Evolutionary conservation across 768 basidiomycete species (phyloP).

Genomic region (Pulveroboletus frians): DNA sequence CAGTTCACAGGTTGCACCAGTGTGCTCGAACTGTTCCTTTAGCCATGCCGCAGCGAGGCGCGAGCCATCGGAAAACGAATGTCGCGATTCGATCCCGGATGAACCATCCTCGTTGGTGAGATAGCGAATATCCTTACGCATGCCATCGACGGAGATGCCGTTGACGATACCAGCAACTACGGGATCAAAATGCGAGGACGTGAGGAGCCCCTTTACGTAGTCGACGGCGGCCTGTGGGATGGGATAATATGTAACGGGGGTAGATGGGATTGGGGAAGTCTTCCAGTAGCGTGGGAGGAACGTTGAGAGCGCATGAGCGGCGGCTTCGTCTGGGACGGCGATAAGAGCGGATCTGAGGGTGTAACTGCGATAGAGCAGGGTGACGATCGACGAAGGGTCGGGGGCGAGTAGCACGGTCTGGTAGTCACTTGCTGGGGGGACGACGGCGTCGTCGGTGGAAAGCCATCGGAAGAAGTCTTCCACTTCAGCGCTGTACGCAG

Average conservation of each 20-base stretch:
- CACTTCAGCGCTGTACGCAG: constrained; percentile 32
- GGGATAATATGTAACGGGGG: constrained; percentile 45
- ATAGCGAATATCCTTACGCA: constrained; percentile 69
- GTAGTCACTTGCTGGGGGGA: constrained; percentile 4
- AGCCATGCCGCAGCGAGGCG: constrained; percentile 35
- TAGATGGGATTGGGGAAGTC: constrained; percentile 52
- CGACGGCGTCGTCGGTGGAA: constrained; percentile 17
- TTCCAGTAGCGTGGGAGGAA: constrained; percentile 73
- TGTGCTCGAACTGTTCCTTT: constrained; percentile 62
- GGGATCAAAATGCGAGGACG: constrained; percentile 61
- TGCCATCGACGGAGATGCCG: constrained; percentile 59
- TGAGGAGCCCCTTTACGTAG: constrained; percentile 54
- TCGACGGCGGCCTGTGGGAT: constrained; percentile 53
- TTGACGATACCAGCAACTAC: constrained; percentile 62
- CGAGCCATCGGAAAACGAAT: constrained; percentile 72
- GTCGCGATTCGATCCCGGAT: constrained; percentile 72
- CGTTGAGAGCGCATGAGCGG: constrained; percentile 48
- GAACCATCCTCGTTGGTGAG: constrained; percentile 79
- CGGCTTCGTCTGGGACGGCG: constrained; percentile 36
- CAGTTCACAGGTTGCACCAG: constrained; percentile 71
- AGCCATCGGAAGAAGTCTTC: constrained; percentile 33
- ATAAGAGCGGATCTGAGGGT: constrained; percentile 42
- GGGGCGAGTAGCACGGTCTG: constrained; percentile 20
- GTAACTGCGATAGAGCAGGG: constrained; percentile 40
- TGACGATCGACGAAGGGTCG: constrained; percentile 9